Conservation (phyloP, 768 basidiomycete species). For the Coprinopsis sp. region DNA sequence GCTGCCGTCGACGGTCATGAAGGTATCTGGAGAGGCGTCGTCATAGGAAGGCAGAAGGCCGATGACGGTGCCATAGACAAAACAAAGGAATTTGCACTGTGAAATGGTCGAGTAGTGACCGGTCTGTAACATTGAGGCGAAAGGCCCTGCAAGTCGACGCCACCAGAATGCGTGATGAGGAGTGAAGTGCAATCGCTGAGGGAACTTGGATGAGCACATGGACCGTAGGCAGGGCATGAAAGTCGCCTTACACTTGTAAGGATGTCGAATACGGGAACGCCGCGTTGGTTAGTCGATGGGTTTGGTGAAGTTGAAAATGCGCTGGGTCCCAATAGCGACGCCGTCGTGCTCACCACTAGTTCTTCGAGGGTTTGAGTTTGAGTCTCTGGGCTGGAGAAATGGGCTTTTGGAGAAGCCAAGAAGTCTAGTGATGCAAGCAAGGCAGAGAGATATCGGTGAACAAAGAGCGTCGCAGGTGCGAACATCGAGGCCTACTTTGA, state of each 20-base stretch:
- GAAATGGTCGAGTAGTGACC: slow-evolving; percentile 19
- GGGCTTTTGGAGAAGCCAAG: not conserved
- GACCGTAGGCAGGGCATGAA: not conserved
- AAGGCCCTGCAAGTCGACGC: slow-evolving; percentile 22
- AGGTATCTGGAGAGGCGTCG: slow-evolving; percentile 16
- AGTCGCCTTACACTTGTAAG: not conserved
- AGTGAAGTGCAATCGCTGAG: slow-evolving; percentile 4
- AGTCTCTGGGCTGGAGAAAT: not conserved
- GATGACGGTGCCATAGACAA: slow-evolving; percentile 26
- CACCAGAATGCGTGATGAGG: slow-evolving; percentile 21
- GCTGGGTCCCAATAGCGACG: not conserved
- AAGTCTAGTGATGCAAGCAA: no score
- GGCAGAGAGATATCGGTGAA: not conserved
- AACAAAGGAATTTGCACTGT: slow-evolving; percentile 25
- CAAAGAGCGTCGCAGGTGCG: no score
- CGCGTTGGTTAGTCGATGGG: not conserved
- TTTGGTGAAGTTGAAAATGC: not conserved
- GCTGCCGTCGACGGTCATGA: slow-evolving; percentile 30
- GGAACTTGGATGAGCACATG: not conserved
- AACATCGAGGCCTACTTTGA: not conserved
- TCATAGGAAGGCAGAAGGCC: slow-evolving; percentile 27
- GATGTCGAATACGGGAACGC: not conserved
- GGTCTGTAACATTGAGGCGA: slow-evolving; percentile 27
- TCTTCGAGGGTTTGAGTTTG: not conserved
- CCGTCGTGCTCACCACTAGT: not conserved